A percentile compares a stretch with the other conserved stretches of the same genome.
Evolutionary conservation across 2,329 filamentous ascomycete species (phyloP).

Genomic region (Colletotrichum lini): DNA sequence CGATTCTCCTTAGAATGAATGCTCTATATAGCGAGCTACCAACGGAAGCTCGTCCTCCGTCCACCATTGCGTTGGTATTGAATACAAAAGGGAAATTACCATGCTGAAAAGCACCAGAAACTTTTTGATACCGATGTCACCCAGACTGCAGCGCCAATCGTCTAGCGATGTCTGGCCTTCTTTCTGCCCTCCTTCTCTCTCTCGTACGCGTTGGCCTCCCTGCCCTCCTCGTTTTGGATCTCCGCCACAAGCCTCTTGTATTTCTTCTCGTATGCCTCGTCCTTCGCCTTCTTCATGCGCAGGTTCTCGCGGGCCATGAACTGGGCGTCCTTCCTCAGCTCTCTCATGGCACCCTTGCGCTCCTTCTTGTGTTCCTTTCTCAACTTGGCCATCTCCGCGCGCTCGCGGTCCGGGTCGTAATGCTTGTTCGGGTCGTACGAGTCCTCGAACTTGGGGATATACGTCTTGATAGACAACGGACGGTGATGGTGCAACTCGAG

Average conservation of each 20-base stretch:
- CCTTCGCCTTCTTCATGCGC: constrained; percentile 91
- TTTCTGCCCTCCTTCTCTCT: constrained; percentile 85
- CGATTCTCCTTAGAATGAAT: neutral
- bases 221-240: constrained; percentile 94
- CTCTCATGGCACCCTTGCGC: constrained; percentile 93
- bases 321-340: constrained; percentile 93
- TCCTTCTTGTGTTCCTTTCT: constrained; percentile 94
- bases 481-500: constrained; percentile 91
- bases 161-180: constrained; percentile 62
- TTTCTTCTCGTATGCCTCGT: constrained; percentile 96
- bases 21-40: neutral
- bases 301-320: constrained; percentile 94
- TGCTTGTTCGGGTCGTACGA: constrained; percentile 94
- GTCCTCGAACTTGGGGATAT: constrained; percentile 96
- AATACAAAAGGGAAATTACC: constrained; percentile 32
- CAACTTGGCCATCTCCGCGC: constrained; percentile 86
- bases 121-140: constrained; percentile 26
- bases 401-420: constrained; percentile 95
- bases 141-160: neutral
- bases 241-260: constrained; percentile 92
- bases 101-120: constrained; percentile 30
- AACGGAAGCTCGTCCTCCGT: constrained; percentile 6
- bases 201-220: constrained; percentile 90
- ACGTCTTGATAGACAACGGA: constrained; percentile 88
- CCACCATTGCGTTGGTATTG: constrained; percentile 31